Percentiles rank a stretch among this genome's conserved stretches.
Evolutionary conservation across 768 basidiomycete species (phyloP).

Genomic region (Pleurotus djamor): DNA sequence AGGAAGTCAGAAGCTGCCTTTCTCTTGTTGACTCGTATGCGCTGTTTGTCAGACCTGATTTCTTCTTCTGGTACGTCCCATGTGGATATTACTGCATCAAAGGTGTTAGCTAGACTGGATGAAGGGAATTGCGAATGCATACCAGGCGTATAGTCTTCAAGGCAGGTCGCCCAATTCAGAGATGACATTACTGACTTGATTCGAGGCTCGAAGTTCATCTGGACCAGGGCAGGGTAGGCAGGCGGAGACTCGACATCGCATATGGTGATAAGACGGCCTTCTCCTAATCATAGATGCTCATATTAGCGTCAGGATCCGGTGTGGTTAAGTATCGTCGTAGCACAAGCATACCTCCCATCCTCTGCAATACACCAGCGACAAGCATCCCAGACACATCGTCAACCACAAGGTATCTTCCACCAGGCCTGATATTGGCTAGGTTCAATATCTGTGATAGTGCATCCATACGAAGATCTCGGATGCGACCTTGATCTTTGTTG

Average conservation of each 20-base stretch:
- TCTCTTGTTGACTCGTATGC: conserved; percentile 70
- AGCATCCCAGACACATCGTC: conserved; percentile 92
- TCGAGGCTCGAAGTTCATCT: conserved; percentile 83
- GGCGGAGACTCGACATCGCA: conserved; percentile 92
- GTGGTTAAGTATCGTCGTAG: neutral
- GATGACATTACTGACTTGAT: conserved; percentile 53
- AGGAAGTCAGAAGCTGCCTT: conserved; percentile 67
- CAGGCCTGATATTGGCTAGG: conserved; percentile 80
- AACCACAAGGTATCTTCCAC: conserved; percentile 84
- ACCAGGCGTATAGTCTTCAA: conserved; percentile 74
- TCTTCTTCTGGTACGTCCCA: conserved; percentile 55
- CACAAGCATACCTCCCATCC: conserved; percentile 69
- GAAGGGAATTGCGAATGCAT: conserved; percentile 14
- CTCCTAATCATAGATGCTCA: conserved; percentile 31
- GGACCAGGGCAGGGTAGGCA: conserved; percentile 75
- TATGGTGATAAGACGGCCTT: conserved; percentile 80
- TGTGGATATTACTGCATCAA: conserved; percentile 50
- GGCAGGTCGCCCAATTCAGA: conserved; percentile 90
- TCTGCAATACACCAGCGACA: conserved; percentile 80
- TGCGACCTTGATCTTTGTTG: conserved; percentile 74
- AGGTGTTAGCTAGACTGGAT: conserved; percentile 9
- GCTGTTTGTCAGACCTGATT: conserved; percentile 72
- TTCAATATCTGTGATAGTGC: conserved; percentile 87
- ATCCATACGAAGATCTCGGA: conserved; percentile 85
- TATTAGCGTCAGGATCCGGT: neutral